Evolutionary conservation across 306 rosid species (phyloP), one percentile per base, ranked within the genome.

Genomic region (Hylodesmum podocarpum): DNA sequence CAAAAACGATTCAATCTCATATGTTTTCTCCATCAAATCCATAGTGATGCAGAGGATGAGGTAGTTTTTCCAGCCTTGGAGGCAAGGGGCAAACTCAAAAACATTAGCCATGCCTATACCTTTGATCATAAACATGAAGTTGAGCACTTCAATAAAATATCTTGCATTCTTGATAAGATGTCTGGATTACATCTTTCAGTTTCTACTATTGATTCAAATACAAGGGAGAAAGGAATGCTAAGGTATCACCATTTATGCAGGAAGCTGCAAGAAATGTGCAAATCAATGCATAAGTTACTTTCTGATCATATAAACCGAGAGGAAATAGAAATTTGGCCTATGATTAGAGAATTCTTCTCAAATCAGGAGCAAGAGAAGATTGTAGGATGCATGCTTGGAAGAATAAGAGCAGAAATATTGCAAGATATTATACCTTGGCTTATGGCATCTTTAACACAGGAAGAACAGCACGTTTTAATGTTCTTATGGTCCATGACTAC

Each of bases 61-160:
- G 84, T 95, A 63, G 98, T 88, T n/a, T 95, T 95, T 82, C 98
- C 97, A 51, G 98, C 97, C 16, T 84, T 95, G 84, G 98, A 95
- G 92, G 86, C 87, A 68, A 95, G 76, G 74, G 93, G 92, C 46
- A 80, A 86, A 75, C 79, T 82, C 15, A 81, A 90, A 85, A 95
- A 95, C 84, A 95, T 95, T 61, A 89, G 98, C 86, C 91, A 76
- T 82, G 85, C 97, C 25, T 90, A 95, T 83, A 83, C 89, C 59
- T 83, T 95, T 76, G 98, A 95, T 83, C 98, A 95, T 85, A 83
- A 89, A 71, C 83, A 88, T 71, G 96, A 84, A 78, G 83, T 84
- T 54, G 88, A 86, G 50, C 92, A 85, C 67, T 89, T 95, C 54
- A 47, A 59, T 24, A 81, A 76, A 24, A 83, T 95, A 65, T 90